Base-by-base conservation (phyloP, 2,329 filamentous ascomycete genomes). In the Verticillium albo-atrum region DNA sequence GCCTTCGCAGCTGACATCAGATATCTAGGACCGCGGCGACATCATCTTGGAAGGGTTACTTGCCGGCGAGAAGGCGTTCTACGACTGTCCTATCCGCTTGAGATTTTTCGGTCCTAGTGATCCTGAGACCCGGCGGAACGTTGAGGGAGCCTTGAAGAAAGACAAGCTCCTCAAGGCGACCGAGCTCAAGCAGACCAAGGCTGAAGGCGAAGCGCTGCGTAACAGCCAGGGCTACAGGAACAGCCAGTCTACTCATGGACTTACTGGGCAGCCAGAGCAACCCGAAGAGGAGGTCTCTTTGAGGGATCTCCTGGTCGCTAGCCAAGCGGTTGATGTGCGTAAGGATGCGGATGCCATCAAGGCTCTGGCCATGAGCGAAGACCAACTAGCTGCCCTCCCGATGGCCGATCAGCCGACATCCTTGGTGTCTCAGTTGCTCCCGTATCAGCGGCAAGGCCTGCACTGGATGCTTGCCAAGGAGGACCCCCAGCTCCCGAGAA, bases 381-480 rank as follows among this genome's bases (percentile, higher is more conserved):
- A 86, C 1, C 79, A 87, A 17, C 75, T 97, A 57, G 82, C 84
- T 6, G 82, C 84, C 51, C 85, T 96, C 85, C 88, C 90, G 0
- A 84, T 85, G 78, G 90, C 88, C 2, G 72, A 83, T 4, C 89
- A 92, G 64, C 92, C 92, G 0, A 67, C 76, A 6, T 75, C 78
- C 6, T 76, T 97, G 50, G 76, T 81, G 26, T 89, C 91, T 0
- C 76, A 83, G 42, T 77, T 97, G 55, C 79, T 96, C 60, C 89
- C 91, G 1, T 95, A 96, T 72, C 92, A 97, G 68, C 83, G 85
- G 55, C 85, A 86, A 78, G 92, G 91, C 6, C 77, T 97, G 42
- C 86, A 88, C 17, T 97, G 92, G 92, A 85, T 97, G 82, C 77
- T 86, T 20, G 79, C 86, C 7, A 91, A 91, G 66, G 92, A 97